Evolutionary conservation across 1,284 basidiomycete genomes (phyloP).

Genomic region (Cryptococcus sp.): DNA sequence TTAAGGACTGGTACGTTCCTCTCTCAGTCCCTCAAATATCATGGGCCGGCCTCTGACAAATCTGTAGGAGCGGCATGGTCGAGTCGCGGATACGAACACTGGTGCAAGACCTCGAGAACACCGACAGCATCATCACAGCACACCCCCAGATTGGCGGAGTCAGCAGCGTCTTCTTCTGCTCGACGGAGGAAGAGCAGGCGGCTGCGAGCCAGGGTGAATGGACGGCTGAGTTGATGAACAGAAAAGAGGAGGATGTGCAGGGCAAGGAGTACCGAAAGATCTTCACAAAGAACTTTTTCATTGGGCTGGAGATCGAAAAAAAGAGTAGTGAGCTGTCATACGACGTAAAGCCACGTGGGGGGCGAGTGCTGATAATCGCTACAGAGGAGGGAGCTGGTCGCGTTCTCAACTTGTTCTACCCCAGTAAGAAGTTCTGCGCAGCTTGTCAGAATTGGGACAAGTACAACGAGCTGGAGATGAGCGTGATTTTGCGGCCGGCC

Average conservation of each 20-base stretch:
- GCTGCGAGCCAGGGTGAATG: slow-evolving; percentile 87
- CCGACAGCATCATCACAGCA: slow-evolving; percentile 83
- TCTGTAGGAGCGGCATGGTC: slow-evolving; percentile 83
- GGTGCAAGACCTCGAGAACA: slow-evolving; percentile 95
- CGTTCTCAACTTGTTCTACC: slow-evolving; percentile 92
- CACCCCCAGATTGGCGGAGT: slow-evolving; percentile 96
- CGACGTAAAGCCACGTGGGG: no score
- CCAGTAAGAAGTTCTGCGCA: slow-evolving; percentile 93
- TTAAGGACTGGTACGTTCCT: slow-evolving; percentile 82
- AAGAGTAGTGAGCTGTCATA: slow-evolving; percentile 65
- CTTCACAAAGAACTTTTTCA: slow-evolving; percentile 92
- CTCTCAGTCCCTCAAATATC: not conserved
- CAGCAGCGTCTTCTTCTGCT: slow-evolving; percentile 78
- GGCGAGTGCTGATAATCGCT: not conserved
- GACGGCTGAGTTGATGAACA: slow-evolving; percentile 64
- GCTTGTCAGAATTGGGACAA: slow-evolving; percentile 94
- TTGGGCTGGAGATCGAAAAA: slow-evolving; percentile 88
- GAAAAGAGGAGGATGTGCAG: slow-evolving; percentile 76
- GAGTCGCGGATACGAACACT: slow-evolving; percentile 93
- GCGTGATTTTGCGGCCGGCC: slow-evolving; percentile 88
- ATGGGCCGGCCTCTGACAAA: not conserved
- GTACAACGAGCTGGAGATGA: slow-evolving; percentile 89
- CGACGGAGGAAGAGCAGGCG: slow-evolving; percentile 80
- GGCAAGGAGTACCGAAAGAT: slow-evolving; percentile 75
- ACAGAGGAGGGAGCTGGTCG: slow-evolving; percentile 52